Base-by-base conservation (phyloP, 1,139 yeast species). In the Dujonia santamariae region DNA sequence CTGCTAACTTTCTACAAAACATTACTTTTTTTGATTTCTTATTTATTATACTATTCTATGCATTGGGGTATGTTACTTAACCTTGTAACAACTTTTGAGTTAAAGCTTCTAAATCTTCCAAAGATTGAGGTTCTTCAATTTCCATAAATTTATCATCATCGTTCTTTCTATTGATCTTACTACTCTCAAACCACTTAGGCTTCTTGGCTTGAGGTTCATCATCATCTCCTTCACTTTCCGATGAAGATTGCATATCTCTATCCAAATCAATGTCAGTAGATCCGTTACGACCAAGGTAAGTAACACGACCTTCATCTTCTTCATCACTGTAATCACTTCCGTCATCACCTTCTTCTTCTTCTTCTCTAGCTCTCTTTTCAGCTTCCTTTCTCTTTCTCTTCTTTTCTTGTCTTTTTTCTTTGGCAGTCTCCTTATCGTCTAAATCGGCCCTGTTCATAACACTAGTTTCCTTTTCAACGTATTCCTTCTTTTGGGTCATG, bases 61-160 rank as follows among this genome's bases (percentile, higher is more conserved):
- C n/a, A n/a, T n/a, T n/a, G n/a, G n/a, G n/a, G n/a, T n/a, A n/a
- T n/a, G n/a, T 12, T 21, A 14, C 13, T 29, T 29, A 37, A 14
- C 30, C 32, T 39, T 46, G 32, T 14, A 63, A 55, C 51, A 92
- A 77, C 56, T 75, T 76, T 31, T 85, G 75, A 2, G 97, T 83
- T 61, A 92, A 77, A 9, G 95, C 88, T 67, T 92, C 98, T 60
- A 92, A 73, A 53, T 92, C 97, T 56, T 87, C 97, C 58, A 92
- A 68, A 20, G 95, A 84, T 49, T 86, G 85, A 15, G 97, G 97
- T 51, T 82, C 86, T 45, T 85, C 94, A 35, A 85, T 69, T 58
- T 88, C 96, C 41, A 85, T 68, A 36, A 84, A 62, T 17, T 61
- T 59, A 33, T 58, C 56, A n/a, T n/a, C n/a, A n/a, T n/a, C n/a